These are phyloP conservation scores for Fusarium marasasianum DNA, from an alignment of 2,329 filamentous ascomycete species.

Conservation along the genomic window DNA sequence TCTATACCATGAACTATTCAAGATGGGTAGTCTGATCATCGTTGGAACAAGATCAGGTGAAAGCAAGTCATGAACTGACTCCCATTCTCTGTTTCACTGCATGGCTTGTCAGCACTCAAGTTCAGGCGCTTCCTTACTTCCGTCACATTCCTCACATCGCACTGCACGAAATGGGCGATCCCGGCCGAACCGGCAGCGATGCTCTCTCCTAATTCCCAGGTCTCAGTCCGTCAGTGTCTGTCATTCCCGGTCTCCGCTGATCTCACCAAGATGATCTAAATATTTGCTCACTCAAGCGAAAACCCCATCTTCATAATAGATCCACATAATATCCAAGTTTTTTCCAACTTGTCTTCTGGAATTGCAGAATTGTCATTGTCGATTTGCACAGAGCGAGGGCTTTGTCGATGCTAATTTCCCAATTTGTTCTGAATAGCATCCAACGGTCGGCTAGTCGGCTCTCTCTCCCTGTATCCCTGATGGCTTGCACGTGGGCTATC, in stretches of 20 bases:
- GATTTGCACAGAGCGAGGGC: not conserved
- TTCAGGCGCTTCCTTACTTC: not conserved
- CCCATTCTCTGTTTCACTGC: slow-evolving; percentile 6
- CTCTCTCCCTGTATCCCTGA: not conserved
- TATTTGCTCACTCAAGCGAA: slow-evolving; percentile 18
- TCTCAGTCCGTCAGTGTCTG: not conserved
- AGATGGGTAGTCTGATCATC: not conserved
- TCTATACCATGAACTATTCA: not conserved
- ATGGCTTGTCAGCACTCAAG: not conserved
- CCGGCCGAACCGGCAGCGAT: slow-evolving; percentile 22
- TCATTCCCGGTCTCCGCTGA: slow-evolving; percentile 15
- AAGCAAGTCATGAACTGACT: not conserved
- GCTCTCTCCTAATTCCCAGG: not conserved
- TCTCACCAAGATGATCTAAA: slow-evolving; percentile 7
- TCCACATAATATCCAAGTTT: slow-evolving; percentile 33
- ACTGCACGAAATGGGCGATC: slow-evolving; percentile 18
- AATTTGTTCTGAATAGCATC: not conserved
- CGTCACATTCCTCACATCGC: slow-evolving; percentile 31
- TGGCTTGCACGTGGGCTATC: not conserved
- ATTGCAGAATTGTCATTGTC: not conserved
- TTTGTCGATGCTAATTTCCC: not conserved
- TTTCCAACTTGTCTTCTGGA: not conserved
- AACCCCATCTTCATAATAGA: slow-evolving; percentile 10
- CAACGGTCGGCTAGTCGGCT: not conserved
- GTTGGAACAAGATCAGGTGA: not conserved